A percentile compares a stretch with the other conserved stretches of the same genome.
These are phyloP conservation scores for Scutellaria minor DNA, from an alignment of 257 asterid genomes.

Conservation along the genomic window DNA sequence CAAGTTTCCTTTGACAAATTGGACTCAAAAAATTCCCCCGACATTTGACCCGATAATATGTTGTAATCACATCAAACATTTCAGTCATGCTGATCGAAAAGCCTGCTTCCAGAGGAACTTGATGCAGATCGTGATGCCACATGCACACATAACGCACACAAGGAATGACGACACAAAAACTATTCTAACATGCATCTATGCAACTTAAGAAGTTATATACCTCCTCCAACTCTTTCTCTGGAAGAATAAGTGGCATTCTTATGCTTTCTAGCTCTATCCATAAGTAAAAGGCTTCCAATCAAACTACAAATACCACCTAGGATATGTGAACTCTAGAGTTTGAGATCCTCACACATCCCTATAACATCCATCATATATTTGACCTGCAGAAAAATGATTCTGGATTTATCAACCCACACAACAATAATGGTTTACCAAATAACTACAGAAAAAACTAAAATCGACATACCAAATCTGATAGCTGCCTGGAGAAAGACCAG, in stretches of 20 bases:
- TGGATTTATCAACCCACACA: conserved; percentile 4
- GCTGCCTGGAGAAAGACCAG: conserved; percentile 70
- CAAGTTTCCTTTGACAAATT: too few relatives aligned
- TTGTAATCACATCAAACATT: conserved; percentile 4
- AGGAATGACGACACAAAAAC: not conserved
- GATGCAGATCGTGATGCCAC: conserved; percentile 17
- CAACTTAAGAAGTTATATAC: conserved; percentile 41
- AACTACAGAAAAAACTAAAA: conserved; percentile 28
- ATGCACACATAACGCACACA: conserved; percentile 12
- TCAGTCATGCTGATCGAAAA: conserved; percentile 3
- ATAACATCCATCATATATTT: conserved; percentile 49
- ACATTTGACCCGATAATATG: not conserved
- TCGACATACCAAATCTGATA: conserved; percentile 67
- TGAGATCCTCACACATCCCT: conserved; percentile 56
- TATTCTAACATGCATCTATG: conserved; percentile 26
- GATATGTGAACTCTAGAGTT: conserved; percentile 55
- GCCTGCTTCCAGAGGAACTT: conserved; percentile 16
- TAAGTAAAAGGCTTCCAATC: conserved; percentile 57
- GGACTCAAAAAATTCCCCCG: too few relatives aligned
- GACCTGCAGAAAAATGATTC: conserved; percentile 52
- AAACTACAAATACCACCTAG: conserved; percentile 65
- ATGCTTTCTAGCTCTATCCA: conserved; percentile 50
- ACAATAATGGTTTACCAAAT: conserved; percentile 25
- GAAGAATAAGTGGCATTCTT: conserved; percentile 40
- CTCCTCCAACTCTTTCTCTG: conserved; percentile 60